These are phyloP conservation scores for Pythium angustatum DNA, from an alignment of 352 stramenopile species.

Conservation along the genomic window DNA sequence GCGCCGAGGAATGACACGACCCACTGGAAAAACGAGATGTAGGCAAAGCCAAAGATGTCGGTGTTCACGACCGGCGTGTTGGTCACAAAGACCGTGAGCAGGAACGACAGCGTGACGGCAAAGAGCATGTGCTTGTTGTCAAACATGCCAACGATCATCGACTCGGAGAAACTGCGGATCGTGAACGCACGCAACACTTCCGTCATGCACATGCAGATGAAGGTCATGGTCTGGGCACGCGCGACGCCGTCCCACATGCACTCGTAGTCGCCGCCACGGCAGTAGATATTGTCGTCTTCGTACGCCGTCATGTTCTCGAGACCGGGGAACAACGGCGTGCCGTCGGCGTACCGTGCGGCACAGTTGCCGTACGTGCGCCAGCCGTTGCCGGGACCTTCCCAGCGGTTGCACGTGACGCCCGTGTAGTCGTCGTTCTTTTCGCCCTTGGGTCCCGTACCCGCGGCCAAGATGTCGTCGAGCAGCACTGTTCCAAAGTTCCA, in stretches of 20 bases:
- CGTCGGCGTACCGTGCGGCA: conserved; percentile 37
- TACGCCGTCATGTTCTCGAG: conserved; percentile 33
- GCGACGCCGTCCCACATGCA: conserved; percentile 61
- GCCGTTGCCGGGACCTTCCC: conserved; percentile 39
- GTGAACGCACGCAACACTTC: conserved; percentile 79
- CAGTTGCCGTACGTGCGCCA: conserved; percentile 68
- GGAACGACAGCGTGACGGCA: conserved; percentile 54
- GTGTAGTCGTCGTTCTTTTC: conserved; percentile 43
- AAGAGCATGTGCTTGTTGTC: conserved; percentile 67
- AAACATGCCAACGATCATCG: conserved; percentile 62
- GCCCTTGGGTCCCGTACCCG: conserved; percentile 43
- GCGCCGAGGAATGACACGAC: conserved; percentile 41
- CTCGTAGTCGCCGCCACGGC: conserved; percentile 54
- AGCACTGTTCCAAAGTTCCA: conserved; percentile 68
- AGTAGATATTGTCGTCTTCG: conserved; percentile 47
- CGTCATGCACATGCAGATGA: conserved; percentile 65
- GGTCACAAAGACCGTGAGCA: conserved; percentile 53
- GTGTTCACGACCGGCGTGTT: conserved; percentile 59
- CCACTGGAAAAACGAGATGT: conserved; percentile 65
- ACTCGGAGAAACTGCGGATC: conserved; percentile 68
- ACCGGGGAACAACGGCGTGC: conserved; percentile 55
- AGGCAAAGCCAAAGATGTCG: conserved; percentile 65
- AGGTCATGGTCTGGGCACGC: conserved; percentile 75
- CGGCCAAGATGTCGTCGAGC: conserved; percentile 50
- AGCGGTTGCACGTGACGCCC: conserved; percentile 59